A percentile compares a stretch with the other conserved stretches of the same genome.
Evolutionary conservation across 2,329 filamentous ascomycete species (phyloP).

Genomic region (Botryotinia calthae): DNA sequence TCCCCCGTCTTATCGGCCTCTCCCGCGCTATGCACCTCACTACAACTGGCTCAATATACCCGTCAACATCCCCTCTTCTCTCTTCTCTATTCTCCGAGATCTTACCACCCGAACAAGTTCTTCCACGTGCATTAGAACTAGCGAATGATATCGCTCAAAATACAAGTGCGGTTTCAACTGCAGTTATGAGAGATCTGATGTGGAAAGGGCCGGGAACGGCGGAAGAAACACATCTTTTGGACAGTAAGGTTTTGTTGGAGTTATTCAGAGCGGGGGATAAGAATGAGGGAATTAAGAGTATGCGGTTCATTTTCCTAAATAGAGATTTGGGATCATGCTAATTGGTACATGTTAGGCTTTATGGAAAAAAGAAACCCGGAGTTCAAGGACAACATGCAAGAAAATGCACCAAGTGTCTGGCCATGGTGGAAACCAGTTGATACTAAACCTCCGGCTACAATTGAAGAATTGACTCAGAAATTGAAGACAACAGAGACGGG

Average conservation of each 20-base stretch:
- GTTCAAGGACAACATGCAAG: constrained; percentile 56
- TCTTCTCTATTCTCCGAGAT: constrained; percentile 65
- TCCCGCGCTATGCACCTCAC: constrained; percentile 62
- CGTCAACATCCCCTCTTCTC: constrained; percentile 49
- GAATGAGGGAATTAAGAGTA: constrained; percentile 54
- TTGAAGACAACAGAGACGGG: not conserved
- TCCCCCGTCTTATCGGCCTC: constrained; percentile 66
- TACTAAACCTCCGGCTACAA: constrained; percentile 36
- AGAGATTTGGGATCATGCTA: not conserved
- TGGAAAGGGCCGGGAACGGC: constrained; percentile 57
- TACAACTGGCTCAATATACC: constrained; percentile 64
- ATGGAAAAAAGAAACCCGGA: constrained; percentile 57
- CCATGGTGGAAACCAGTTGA: constrained; percentile 61
- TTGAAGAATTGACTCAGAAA: constrained; percentile 28
- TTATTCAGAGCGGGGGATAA: constrained; percentile 56
- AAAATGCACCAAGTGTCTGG: constrained; percentile 52
- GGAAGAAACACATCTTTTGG: constrained; percentile 69
- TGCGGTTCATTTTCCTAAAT: not conserved
- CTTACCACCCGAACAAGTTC: constrained; percentile 57
- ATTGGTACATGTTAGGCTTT: constrained; percentile 40
- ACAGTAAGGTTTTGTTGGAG: constrained; percentile 62
- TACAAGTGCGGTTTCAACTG: constrained; percentile 61
- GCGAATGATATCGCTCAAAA: constrained; percentile 66
- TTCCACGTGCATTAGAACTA: constrained; percentile 62
- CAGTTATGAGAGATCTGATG: constrained; percentile 71